Percentiles rank a stretch among this genome's conserved stretches.
These are phyloP conservation scores for Aegilops sharonensis DNA, from an alignment of 176 grass and related monocot species.

Conservation along the genomic window DNA sequence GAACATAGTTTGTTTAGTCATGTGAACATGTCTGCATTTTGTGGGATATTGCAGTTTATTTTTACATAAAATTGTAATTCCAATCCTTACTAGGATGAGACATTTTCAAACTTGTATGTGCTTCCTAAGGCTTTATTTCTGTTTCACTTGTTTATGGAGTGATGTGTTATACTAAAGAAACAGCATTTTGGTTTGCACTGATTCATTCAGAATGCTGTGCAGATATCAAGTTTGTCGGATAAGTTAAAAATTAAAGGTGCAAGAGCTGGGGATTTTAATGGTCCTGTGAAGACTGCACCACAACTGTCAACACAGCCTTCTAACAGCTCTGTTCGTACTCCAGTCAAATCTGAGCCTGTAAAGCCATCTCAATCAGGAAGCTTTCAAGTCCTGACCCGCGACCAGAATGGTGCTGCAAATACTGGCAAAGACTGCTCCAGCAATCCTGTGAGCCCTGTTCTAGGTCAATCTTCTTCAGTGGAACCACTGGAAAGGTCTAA, in stretches of 20 bases:
- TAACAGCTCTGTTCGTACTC: slow-evolving; percentile 33
- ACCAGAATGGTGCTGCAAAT: slow-evolving; percentile 52
- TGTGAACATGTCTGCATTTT: background rate
- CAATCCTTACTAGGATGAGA: background rate
- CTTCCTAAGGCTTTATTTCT: background rate
- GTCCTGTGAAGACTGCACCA: slow-evolving; percentile 32
- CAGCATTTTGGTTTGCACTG: slow-evolving; percentile 22
- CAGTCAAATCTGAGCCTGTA: slow-evolving; percentile 47
- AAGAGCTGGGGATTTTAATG: slow-evolving; percentile 53
- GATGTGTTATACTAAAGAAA: slow-evolving; percentile 6
- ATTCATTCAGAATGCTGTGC: background rate
- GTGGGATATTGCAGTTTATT: background rate
- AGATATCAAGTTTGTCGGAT: slow-evolving; percentile 55
- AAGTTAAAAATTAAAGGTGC: slow-evolving; percentile 56
- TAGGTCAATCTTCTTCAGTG: slow-evolving; percentile 42
- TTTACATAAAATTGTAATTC: background rate
- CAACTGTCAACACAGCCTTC: slow-evolving; percentile 42
- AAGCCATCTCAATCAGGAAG: slow-evolving; percentile 59
- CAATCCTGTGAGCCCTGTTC: slow-evolving; percentile 47
- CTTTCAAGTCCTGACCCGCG: slow-evolving; percentile 65
- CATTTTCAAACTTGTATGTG: background rate
- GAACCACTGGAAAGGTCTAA: slow-evolving; percentile 42
- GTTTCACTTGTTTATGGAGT: slow-evolving; percentile 16
- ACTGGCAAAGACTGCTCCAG: slow-evolving; percentile 41
- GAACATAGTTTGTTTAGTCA: background rate